Conservation (phyloP, 306 rosid genomes). For the Gastrolobium bilobum region DNA sequence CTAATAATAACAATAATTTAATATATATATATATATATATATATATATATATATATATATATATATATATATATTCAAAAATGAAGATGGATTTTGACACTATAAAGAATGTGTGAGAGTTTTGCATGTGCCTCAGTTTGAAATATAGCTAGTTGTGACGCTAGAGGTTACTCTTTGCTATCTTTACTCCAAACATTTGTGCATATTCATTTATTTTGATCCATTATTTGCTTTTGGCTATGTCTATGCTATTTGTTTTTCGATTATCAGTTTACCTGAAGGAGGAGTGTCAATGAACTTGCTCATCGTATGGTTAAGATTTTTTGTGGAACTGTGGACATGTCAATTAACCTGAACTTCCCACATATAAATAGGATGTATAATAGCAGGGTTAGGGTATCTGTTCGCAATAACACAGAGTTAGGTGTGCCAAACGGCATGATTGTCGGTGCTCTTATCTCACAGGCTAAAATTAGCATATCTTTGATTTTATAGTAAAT, state of each 20-base stretch:
- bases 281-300: conserved; percentile 52
- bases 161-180: conserved; percentile 47
- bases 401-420: conserved; percentile 47
- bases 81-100: conserved; percentile 69
- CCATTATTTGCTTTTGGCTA: too few relatives aligned
- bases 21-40: too few relatives aligned
- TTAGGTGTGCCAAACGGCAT: conserved; percentile 58
- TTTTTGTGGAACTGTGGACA: conserved; percentile 54
- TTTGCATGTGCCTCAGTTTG: conserved; percentile 34
- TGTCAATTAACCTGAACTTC: conserved; percentile 51
- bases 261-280: conserved; percentile 51
- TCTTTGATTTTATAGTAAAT: neutral
- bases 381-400: conserved; percentile 49
- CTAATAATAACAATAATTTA: too few relatives aligned
- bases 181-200: too few relatives aligned
- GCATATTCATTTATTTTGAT: neutral
- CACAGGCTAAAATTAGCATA: conserved; percentile 31
- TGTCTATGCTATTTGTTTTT: neutral
- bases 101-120: conserved; percentile 79
- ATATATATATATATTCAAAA: too few relatives aligned
- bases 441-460: conserved; percentile 54
- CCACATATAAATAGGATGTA: conserved; percentile 42
- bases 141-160: conserved; percentile 37
- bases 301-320: conserved; percentile 65
- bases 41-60: too few relatives aligned